phyloP scores from a whole-genome alignment of 1,139 yeast species.

The Yamadazyma friedrichii region DNA sequence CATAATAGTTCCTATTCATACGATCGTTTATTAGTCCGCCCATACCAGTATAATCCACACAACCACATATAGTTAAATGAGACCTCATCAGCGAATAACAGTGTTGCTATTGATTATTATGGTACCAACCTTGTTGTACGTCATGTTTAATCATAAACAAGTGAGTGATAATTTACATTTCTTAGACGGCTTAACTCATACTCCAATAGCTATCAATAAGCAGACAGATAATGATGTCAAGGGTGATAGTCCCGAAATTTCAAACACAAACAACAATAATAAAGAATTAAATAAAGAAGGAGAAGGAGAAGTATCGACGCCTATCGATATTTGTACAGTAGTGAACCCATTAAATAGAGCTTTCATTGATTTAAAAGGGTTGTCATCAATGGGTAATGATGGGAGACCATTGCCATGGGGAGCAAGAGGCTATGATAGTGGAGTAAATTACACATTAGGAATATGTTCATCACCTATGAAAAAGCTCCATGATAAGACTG shows the following conservation, averaged over 20 bases:
- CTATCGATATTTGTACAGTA: conserved; percentile 51
- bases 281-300: background rate
- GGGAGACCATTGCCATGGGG: conserved; percentile 57
- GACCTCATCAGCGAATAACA: conserved; percentile 18
- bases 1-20: no score
- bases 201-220: conserved; percentile 8
- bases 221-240: background rate
- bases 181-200: conserved; percentile 13
- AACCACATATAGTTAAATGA: background rate
- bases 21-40: no score
- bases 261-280: no score
- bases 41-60: no score
- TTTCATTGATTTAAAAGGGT: conserved; percentile 54
- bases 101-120: conserved; percentile 15
- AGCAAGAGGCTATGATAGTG: conserved; percentile 69
- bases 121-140: conserved; percentile 6
- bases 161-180: conserved; percentile 8
- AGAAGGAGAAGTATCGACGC: conserved; percentile 2
- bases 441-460: conserved; percentile 75
- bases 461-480: conserved; percentile 69
- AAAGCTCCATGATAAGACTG: conserved; percentile 27
- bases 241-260: no score
- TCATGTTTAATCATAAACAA: background rate
- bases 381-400: conserved; percentile 44
- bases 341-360: conserved; percentile 51